Evolutionary conservation across 139 green algal species (phyloP).

Genomic region (Asterochloris sp.): DNA sequence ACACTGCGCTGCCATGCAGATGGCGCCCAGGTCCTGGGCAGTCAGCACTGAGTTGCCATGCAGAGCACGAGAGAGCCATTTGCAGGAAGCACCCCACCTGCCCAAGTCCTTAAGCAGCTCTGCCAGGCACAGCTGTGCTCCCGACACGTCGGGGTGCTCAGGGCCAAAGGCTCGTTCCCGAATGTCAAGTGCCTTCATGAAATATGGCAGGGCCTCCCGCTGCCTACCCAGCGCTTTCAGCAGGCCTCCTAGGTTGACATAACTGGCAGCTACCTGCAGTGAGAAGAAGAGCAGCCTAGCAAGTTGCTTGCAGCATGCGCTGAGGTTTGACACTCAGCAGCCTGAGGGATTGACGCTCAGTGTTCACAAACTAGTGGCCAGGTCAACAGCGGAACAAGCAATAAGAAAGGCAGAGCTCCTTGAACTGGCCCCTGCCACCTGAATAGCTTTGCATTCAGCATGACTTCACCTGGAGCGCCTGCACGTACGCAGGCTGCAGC

Average conservation of each 20-base stretch:
- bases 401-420: too few relatives aligned
- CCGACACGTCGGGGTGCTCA: slow-evolving; percentile 76
- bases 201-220: slow-evolving; percentile 69
- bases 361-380: too few relatives aligned
- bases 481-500: too few relatives aligned
- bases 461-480: too few relatives aligned
- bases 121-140: slow-evolving; percentile 88
- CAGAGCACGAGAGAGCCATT: too few relatives aligned
- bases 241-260: slow-evolving; percentile 18
- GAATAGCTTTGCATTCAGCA: too few relatives aligned
- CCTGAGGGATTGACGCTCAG: background rate
- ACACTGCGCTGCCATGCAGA: too few relatives aligned
- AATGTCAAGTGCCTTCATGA: slow-evolving; percentile 77
- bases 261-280: slow-evolving; percentile 19
- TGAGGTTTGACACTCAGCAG: background rate
- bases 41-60: too few relatives aligned
- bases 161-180: slow-evolving; percentile 65
- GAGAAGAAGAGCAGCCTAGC: background rate
- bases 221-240: slow-evolving; percentile 4
- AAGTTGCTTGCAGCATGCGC: background rate
- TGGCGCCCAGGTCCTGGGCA: too few relatives aligned
- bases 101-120: slow-evolving; percentile 76
- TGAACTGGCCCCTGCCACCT: too few relatives aligned
- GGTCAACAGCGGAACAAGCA: too few relatives aligned
- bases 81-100: too few relatives aligned